These are phyloP conservation scores for Pyrenophora graminea DNA, from an alignment of 2,329 filamentous ascomycete species.

Conservation along the genomic window DNA sequence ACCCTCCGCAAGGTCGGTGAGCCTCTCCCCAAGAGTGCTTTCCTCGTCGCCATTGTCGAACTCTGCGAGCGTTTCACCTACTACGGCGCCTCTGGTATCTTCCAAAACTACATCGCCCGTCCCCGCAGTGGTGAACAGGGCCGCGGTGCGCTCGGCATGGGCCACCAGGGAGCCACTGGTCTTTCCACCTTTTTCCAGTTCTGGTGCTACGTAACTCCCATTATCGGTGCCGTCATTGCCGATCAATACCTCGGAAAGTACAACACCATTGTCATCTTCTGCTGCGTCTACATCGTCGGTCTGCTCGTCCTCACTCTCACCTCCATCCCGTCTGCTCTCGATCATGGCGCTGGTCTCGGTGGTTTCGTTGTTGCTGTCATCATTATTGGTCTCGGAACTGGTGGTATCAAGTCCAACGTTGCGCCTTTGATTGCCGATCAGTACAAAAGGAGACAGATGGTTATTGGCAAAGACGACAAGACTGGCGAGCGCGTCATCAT, in stretches of 20 bases:
- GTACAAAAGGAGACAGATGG: constrained; percentile 50
- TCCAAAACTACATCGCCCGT: constrained; percentile 56
- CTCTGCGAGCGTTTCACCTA: constrained; percentile 57
- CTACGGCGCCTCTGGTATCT: constrained; percentile 53
- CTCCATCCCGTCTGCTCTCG: constrained; percentile 67
- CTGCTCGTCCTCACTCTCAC: constrained; percentile 69
- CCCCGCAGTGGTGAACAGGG: constrained; percentile 45
- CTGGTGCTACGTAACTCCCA: constrained; percentile 41
- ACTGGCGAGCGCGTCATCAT: constrained; percentile 53
- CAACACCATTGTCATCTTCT: constrained; percentile 72
- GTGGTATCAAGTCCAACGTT: constrained; percentile 83
- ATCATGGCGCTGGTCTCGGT: constrained; percentile 63
- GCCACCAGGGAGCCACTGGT: constrained; percentile 52
- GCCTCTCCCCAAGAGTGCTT: constrained; percentile 52
- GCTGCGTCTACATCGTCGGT: constrained; percentile 65
- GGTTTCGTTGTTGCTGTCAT: constrained; percentile 65
- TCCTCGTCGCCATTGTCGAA: constrained; percentile 56
- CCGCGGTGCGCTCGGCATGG: constrained; percentile 50
- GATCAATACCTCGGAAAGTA: constrained; percentile 74
- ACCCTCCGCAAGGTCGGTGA: constrained; percentile 54
- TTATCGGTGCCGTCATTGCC: constrained; percentile 56
- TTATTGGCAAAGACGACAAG: constrained; percentile 48
- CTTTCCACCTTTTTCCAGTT: constrained; percentile 53
- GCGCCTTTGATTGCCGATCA: constrained; percentile 57
- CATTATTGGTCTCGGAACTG: constrained; percentile 73